phyloP scores from a whole-genome alignment of 225 moss, liverwort and hornwort species.

The Bryum argenteum region DNA sequence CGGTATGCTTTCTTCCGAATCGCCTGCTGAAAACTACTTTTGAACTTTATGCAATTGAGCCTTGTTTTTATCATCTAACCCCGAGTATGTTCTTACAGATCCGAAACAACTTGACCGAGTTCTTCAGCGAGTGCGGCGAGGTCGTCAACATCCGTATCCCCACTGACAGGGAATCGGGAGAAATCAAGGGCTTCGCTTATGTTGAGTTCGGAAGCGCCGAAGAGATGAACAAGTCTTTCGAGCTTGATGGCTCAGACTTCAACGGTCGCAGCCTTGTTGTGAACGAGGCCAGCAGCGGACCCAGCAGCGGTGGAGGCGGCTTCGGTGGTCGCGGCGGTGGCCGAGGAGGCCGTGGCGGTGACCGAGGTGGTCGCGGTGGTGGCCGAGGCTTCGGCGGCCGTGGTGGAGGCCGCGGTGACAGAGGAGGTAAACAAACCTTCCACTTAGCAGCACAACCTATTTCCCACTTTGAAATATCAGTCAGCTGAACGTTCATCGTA shows the following conservation, averaged over 20 bases:
- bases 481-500: background rate
- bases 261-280: conserved; percentile 64
- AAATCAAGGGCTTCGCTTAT: conserved; percentile 81
- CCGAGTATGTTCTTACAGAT: conserved; percentile 44
- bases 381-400: conserved; percentile 46
- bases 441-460: no score
- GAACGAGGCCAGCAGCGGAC: conserved; percentile 54
- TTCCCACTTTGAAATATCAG: no score
- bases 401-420: conserved; percentile 50
- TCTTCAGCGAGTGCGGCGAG: conserved; percentile 61
- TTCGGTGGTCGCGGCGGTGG: conserved; percentile 48
- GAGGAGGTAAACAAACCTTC: conserved; percentile 27
- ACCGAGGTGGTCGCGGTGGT: conserved; percentile 33
- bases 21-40: accelerated
- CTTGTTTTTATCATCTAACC: background rate
- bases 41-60: background rate
- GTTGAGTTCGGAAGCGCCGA: conserved; percentile 67
- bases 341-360: conserved; percentile 25
- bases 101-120: conserved; percentile 60
- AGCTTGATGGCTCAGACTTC: conserved; percentile 55
- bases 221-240: conserved; percentile 52
- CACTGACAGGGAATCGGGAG: conserved; percentile 65
- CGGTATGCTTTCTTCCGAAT: conserved; percentile 23
- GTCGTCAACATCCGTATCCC: conserved; percentile 70
- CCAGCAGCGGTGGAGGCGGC: conserved; percentile 40